These are phyloP conservation scores for Ephemerocybe angulata DNA, from an alignment of 768 basidiomycete species.

Conservation along the genomic window DNA sequence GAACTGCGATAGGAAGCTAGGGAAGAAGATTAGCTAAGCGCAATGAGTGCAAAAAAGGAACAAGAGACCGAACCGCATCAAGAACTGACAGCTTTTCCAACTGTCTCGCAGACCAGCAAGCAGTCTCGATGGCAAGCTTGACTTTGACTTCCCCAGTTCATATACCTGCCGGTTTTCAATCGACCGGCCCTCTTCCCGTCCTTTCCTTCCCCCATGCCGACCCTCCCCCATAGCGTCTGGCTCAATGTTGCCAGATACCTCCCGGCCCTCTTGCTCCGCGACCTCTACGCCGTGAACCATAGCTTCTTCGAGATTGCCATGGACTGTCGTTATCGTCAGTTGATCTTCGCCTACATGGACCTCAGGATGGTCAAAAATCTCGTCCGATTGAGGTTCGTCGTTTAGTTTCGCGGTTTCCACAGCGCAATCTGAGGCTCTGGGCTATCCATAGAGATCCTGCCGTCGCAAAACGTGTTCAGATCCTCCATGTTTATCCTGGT, in stretches of 20 bases:
- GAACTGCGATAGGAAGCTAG: conserved; percentile 4
- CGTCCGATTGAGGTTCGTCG: conserved; percentile 33
- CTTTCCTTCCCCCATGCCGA: conserved; percentile 4
- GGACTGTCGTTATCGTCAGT: conserved; percentile 45
- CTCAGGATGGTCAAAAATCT: conserved; percentile 41
- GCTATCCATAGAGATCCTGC: conserved; percentile 37
- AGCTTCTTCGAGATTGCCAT: conserved; percentile 39
- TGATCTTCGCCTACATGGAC: conserved; percentile 48
- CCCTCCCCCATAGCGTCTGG: conserved; percentile 35
- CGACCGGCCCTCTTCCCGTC: background rate
- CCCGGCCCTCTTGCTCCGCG: conserved; percentile 28
- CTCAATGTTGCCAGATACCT: conserved; percentile 32
- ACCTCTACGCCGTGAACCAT: conserved; percentile 35
- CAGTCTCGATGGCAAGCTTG: conserved; percentile 9
- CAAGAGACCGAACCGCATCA: conserved; percentile 10
- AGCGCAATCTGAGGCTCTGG: background rate
- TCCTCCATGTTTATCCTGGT: conserved; percentile 46
- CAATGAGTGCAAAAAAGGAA: conserved; percentile 13
- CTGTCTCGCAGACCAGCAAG: conserved; percentile 5
- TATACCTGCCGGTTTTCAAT: background rate
- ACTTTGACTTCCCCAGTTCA: conserved; percentile 12
- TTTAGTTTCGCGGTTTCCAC: background rate
- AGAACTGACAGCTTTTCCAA: conserved; percentile 10
- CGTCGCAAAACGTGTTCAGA: conserved; percentile 45
- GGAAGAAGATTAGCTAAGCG: conserved; percentile 7